phyloP scores from a whole-genome alignment of 495 filamentous ascomycete species.

The Neurospora sp. region DNA sequence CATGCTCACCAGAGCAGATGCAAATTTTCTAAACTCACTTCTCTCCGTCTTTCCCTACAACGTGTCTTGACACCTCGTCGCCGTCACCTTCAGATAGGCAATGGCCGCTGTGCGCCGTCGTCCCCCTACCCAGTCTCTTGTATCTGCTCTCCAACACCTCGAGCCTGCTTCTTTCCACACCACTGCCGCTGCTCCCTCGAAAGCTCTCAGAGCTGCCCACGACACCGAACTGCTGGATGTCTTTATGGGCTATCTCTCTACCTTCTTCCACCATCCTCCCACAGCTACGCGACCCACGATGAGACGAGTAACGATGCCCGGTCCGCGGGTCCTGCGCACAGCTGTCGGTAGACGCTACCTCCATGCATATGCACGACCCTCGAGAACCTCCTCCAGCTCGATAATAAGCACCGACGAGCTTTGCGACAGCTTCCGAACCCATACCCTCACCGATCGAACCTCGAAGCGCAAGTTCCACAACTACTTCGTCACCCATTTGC shows the following conservation, averaged over 20 bases:
- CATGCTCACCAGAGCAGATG: not conserved
- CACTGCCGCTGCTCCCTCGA: too few species aligned
- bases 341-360: slow-evolving; percentile 11
- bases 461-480: slow-evolving; percentile 67
- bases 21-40: not conserved
- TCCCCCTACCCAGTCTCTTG: not conserved
- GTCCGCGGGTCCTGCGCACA: slow-evolving; percentile 5
- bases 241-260: slow-evolving; percentile 38
- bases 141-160: not conserved
- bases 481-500: slow-evolving; percentile 94
- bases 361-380: slow-evolving; percentile 3
- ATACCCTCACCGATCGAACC: slow-evolving; percentile 1
- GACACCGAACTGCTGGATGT: slow-evolving; percentile 21
- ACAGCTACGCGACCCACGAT: slow-evolving; percentile 2
- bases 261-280: slow-evolving; percentile 31
- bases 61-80: not conserved
- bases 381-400: slow-evolving; percentile 4
- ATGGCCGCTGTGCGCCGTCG: slow-evolving; percentile 9
- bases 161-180: slow-evolving; percentile 1
- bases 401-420: slow-evolving; percentile 1
- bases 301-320: slow-evolving; percentile 7
- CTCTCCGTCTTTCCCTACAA: not conserved
- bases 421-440: slow-evolving; percentile 1
- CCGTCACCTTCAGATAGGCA: not conserved
- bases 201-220: not conserved